These are phyloP conservation scores for Halenospora varia DNA, from an alignment of 495 filamentous ascomycete species.

Conservation along the genomic window DNA sequence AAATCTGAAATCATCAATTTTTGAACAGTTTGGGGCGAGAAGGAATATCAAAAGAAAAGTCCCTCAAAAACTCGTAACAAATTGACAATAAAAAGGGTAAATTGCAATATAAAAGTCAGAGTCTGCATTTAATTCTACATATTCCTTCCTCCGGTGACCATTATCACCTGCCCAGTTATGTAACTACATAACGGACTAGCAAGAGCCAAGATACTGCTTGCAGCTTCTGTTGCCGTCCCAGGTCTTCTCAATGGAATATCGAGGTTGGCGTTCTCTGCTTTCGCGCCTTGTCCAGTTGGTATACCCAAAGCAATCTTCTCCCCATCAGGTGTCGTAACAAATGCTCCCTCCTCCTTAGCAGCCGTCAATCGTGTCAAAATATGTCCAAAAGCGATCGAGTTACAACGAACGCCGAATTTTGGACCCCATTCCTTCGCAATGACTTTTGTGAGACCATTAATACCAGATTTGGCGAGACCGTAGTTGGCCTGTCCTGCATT, in stretches of 20 bases:
- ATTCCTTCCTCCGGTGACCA: slow-evolving; percentile 78
- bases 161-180: slow-evolving; percentile 79
- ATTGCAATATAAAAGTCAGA: too few species aligned
- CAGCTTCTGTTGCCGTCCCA: slow-evolving; percentile 74
- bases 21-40: too few species aligned
- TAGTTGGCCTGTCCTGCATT: slow-evolving; percentile 88
- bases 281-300: slow-evolving; percentile 31
- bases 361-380: slow-evolving; percentile 74
- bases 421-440: slow-evolving; percentile 94
- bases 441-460: slow-evolving; percentile 74
- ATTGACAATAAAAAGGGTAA: too few species aligned
- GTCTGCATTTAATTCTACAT: slow-evolving; percentile 47
- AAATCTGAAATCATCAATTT: too few species aligned
- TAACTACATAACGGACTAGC: slow-evolving; percentile 77
- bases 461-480: slow-evolving; percentile 74
- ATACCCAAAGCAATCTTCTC: slow-evolving; percentile 77
- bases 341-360: slow-evolving; percentile 75
- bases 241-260: slow-evolving; percentile 77
- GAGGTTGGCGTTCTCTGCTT: slow-evolving; percentile 36
- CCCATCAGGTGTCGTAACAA: slow-evolving; percentile 70
- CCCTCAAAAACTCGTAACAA: too few species aligned
- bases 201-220: slow-evolving; percentile 72
- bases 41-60: too few species aligned
- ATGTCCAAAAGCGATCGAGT: slow-evolving; percentile 78
- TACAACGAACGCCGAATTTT: slow-evolving; percentile 73